Conservation (phyloP, 1,284 basidiomycete species). For the Boletus holoroseus region DNA sequence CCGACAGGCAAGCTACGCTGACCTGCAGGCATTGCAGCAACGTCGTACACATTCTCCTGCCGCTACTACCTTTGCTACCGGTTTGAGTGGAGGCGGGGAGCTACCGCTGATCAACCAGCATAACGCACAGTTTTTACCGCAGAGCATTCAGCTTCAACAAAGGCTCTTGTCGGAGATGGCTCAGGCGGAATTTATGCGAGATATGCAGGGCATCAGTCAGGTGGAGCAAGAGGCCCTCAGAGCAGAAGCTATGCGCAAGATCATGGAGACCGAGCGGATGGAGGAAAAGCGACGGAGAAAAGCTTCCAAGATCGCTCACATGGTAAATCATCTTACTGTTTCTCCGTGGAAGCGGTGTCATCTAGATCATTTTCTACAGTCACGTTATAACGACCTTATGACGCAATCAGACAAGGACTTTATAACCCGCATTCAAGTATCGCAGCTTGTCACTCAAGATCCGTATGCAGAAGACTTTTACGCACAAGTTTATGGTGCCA, state of each 20-base stretch:
- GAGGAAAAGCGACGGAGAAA: slow-evolving; percentile 78
- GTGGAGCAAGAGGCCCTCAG: slow-evolving; percentile 66
- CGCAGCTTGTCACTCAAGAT: slow-evolving; percentile 93
- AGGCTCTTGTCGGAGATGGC: slow-evolving; percentile 66
- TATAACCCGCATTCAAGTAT: slow-evolving; percentile 98
- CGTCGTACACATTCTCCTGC: slow-evolving; percentile 49
- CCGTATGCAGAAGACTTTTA: slow-evolving; percentile 99
- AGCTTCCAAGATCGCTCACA: slow-evolving; percentile 79
- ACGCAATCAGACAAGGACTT: slow-evolving; percentile 99
- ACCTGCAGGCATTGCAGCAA: slow-evolving; percentile 31
- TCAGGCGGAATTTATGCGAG: slow-evolving; percentile 60
- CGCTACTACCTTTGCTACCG: slow-evolving; percentile 29
- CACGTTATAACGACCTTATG: slow-evolving; percentile 97
- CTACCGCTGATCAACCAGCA: slow-evolving; percentile 41
- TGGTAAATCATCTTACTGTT: slow-evolving; percentile 44
- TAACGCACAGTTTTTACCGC: slow-evolving; percentile 46
- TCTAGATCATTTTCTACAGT: slow-evolving; percentile 41
- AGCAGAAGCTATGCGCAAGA: slow-evolving; percentile 77
- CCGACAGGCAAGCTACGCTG: slow-evolving; percentile 34
- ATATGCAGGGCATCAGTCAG: slow-evolving; percentile 51
- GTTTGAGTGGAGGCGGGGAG: slow-evolving; percentile 18
- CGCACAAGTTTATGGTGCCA: slow-evolving; percentile 90
- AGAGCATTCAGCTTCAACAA: slow-evolving; percentile 67
- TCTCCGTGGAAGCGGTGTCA: slow-evolving; percentile 1
- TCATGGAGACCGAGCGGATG: slow-evolving; percentile 80